A percentile compares a stretch with the other conserved stretches of the same genome.
These are phyloP conservation scores for Penicillium lagena DNA, from an alignment of 495 filamentous ascomycete species.

Conservation along the genomic window DNA sequence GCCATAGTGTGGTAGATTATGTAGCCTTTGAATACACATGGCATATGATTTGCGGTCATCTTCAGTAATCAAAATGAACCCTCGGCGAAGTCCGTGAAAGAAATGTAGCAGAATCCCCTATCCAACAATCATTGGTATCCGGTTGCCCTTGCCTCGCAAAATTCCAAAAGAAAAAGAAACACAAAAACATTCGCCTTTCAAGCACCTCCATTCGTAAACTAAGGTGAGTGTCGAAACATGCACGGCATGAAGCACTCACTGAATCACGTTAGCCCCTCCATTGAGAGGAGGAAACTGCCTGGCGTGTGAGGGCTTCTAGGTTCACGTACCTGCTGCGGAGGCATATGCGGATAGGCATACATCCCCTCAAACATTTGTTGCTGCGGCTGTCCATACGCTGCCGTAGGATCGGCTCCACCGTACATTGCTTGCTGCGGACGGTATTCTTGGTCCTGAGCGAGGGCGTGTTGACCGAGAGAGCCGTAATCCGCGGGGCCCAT, in stretches of 20 bases:
- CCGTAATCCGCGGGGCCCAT: conserved; percentile 65
- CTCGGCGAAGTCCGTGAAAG: not conserved
- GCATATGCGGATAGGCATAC: conserved; percentile 76
- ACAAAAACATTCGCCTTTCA: conserved; percentile 14
- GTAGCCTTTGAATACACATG: too few relatives aligned
- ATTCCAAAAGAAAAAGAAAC: conserved; percentile 1
- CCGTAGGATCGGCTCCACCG: conserved; percentile 59
- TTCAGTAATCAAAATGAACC: too few relatives aligned
- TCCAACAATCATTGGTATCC: conserved; percentile 3
- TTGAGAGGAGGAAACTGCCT: not conserved
- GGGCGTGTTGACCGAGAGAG: conserved; percentile 52
- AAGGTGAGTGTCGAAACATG: not conserved
- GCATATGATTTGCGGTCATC: too few relatives aligned
- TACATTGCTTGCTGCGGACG: conserved; percentile 74
- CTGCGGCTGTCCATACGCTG: conserved; percentile 66
- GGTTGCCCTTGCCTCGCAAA: conserved; percentile 1
- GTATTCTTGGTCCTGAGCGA: conserved; percentile 70
- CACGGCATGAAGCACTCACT: not conserved
- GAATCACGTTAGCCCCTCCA: not conserved
- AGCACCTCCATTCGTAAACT: conserved; percentile 6
- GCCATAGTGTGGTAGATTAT: too few relatives aligned
- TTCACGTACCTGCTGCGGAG: conserved; percentile 70
- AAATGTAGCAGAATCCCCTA: not conserved
- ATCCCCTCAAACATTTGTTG: conserved; percentile 83
- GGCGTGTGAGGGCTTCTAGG: not conserved